Evolutionary conservation across 305 asterid species (phyloP).

Genomic region (Solanum hybrid): DNA sequence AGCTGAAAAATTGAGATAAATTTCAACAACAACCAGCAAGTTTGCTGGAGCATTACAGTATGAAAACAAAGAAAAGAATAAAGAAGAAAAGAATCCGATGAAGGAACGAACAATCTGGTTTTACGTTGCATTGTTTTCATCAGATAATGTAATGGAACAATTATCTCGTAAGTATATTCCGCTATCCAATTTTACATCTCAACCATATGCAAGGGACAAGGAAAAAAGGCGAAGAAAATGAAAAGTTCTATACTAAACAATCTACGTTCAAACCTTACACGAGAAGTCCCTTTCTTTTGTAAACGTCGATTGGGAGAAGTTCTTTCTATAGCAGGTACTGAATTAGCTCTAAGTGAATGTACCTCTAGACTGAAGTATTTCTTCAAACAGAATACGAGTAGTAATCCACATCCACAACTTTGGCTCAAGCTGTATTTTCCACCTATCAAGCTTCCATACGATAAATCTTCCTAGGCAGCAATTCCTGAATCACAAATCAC

Average conservation of each 20-base stretch:
- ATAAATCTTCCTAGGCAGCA: conserved; percentile 41
- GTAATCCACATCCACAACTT: conserved; percentile 12
- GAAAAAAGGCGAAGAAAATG: conserved; percentile 1
- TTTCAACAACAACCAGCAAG: not conserved
- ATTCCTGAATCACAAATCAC: conserved; percentile 33
- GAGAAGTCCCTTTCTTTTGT: conserved; percentile 9
- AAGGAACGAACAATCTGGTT: conserved; percentile 18
- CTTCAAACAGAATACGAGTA: conserved; percentile 5
- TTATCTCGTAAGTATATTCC: conserved; percentile 8
- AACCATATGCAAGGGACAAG: conserved; percentile 11
- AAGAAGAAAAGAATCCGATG: not conserved
- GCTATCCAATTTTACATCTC: conserved; percentile 30
- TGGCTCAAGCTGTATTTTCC: conserved; percentile 8
- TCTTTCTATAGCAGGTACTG: conserved; percentile 25
- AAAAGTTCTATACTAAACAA: conserved; percentile 28
- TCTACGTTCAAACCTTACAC: conserved; percentile 23
- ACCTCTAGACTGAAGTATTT: conserved; percentile 20
- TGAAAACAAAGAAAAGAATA: not conserved
- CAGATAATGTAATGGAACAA: conserved; percentile 13
- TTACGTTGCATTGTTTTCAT: conserved; percentile 9
- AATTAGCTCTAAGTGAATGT: conserved; percentile 21
- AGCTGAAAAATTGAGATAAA: not conserved
- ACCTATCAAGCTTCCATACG: conserved; percentile 5
- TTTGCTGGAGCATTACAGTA: not conserved
- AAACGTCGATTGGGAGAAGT: conserved; percentile 9